Evolutionary conservation across 2,329 filamentous ascomycete species (phyloP).

Genomic region (Apiospora malaysiana): DNA sequence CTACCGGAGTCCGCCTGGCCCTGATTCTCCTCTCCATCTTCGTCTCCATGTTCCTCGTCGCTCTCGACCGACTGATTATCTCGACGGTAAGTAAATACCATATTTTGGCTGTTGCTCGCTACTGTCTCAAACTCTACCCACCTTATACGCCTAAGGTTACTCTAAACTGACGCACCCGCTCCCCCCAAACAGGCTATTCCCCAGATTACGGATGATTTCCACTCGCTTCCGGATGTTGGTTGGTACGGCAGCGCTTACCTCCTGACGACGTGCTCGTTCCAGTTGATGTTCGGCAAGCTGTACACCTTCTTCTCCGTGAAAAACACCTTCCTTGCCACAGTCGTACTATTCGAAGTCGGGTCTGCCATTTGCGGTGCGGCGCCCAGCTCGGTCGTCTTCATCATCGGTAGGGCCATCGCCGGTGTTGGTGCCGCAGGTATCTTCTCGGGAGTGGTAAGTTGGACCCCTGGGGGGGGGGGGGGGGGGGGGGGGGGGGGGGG

Average conservation of each 20-base stretch:
- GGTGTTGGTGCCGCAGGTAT: slow-evolving; percentile 47
- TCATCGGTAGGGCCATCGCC: slow-evolving; percentile 47
- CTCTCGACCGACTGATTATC: slow-evolving; percentile 45
- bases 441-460: slow-evolving; percentile 40
- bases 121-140: slow-evolving; percentile 1
- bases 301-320: slow-evolving; percentile 47
- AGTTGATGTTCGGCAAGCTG: slow-evolving; percentile 47
- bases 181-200: slow-evolving; percentile 40
- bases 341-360: slow-evolving; percentile 45
- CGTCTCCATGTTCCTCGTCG: slow-evolving; percentile 46
- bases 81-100: slow-evolving; percentile 33
- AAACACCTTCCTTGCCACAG: slow-evolving; percentile 37
- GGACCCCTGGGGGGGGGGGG: no score
- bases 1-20: slow-evolving; percentile 39
- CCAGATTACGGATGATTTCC: slow-evolving; percentile 46
- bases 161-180: neutral
- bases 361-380: slow-evolving; percentile 48
- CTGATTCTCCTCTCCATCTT: slow-evolving; percentile 43
- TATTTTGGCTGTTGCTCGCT: neutral
- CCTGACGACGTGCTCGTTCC: slow-evolving; percentile 44
- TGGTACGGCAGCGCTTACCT: slow-evolving; percentile 48
- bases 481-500: no score
- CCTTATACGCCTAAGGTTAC: neutral
- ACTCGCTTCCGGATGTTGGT: slow-evolving; percentile 45
- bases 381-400: slow-evolving; percentile 45